phyloP scores from a whole-genome alignment of 768 basidiomycete genomes.

The Lentinus brumalis region DNA sequence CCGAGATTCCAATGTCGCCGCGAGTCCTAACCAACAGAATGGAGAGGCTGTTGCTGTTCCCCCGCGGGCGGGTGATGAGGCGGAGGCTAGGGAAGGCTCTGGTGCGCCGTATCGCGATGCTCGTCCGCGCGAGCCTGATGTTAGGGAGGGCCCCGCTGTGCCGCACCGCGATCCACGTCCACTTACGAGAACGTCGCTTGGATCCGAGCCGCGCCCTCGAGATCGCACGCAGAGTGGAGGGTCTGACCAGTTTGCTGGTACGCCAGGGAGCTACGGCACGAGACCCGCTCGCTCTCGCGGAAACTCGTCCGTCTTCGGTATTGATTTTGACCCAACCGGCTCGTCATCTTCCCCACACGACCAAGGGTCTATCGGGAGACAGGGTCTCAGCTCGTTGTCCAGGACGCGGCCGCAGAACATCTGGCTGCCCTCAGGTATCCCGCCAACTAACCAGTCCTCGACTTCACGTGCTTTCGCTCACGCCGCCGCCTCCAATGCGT shows the following conservation, averaged over 20 bases:
- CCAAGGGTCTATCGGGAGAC: conserved; percentile 16
- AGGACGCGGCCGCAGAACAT: conserved; percentile 40
- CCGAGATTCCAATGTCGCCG: conserved; percentile 5
- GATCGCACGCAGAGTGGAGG: conserved; percentile 20
- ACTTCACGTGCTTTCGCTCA: conserved; percentile 44
- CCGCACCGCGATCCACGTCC: conserved; percentile 17
- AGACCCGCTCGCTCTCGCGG: conserved; percentile 22
- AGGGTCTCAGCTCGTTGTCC: conserved; percentile 28
- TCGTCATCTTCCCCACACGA: conserved; percentile 7
- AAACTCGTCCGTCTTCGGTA: conserved; percentile 19
- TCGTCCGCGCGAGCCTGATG: conserved; percentile 14
- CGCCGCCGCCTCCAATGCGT: conserved; percentile 26
- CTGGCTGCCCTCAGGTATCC: conserved; percentile 44
- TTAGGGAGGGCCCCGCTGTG: conserved; percentile 7
- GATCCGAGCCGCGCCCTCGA: conserved; percentile 12
- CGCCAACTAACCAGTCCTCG: conserved; percentile 36
- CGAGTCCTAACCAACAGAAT: conserved; percentile 9
- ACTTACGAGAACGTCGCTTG: conserved; percentile 10
- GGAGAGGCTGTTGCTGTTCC: conserved; percentile 12
- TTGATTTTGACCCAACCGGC: conserved; percentile 9
- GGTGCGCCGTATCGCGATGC: conserved; percentile 12
- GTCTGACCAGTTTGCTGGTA: conserved; percentile 9
- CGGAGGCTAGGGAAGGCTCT: conserved; percentile 10
- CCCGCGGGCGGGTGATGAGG: conserved; percentile 15
- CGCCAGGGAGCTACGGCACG: conserved; percentile 12